Conservation (phyloP, 345 rosid genomes). For the Eucalyptus guilfoylei region DNA sequence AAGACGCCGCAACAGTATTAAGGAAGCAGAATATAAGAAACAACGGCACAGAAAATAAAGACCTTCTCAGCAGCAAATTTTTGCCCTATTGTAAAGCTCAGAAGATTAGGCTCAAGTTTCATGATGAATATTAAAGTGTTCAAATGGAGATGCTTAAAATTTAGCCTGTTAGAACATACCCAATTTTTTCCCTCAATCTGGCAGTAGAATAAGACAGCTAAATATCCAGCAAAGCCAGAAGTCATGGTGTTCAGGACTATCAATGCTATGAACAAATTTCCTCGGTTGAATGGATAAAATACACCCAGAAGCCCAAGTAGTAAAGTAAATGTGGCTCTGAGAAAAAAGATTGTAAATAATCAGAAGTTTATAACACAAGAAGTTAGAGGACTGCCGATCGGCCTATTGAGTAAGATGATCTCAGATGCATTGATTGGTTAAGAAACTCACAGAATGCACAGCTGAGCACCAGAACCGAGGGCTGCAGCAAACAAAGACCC, state of each 20-base stretch:
- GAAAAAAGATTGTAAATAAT: not conserved
- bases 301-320: slow-evolving; percentile 79
- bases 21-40: slow-evolving; percentile 75
- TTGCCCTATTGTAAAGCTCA: slow-evolving; percentile 44
- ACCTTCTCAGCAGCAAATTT: slow-evolving; percentile 58
- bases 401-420: not conserved
- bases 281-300: slow-evolving; percentile 86
- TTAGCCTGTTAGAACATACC: slow-evolving; percentile 15
- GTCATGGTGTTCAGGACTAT: slow-evolving; percentile 76
- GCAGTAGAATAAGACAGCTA: slow-evolving; percentile 67
- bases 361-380: not conserved
- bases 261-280: slow-evolving; percentile 76
- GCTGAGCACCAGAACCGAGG: slow-evolving; percentile 69
- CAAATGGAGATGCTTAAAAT: not conserved
- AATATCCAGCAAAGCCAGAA: slow-evolving; percentile 83
- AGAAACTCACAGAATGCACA: slow-evolving; percentile 71
- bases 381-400: not conserved
- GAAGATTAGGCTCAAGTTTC: not conserved
- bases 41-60: slow-evolving; percentile 79
- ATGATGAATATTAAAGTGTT: not conserved
- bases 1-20: slow-evolving; percentile 64
- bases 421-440: not conserved
- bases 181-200: slow-evolving; percentile 86
- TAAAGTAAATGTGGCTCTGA: slow-evolving; percentile 65
- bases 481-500: slow-evolving; percentile 71